phyloP scores from a whole-genome alignment of 2,329 filamentous ascomycete species.

The Biscogniauxia marginata region DNA sequence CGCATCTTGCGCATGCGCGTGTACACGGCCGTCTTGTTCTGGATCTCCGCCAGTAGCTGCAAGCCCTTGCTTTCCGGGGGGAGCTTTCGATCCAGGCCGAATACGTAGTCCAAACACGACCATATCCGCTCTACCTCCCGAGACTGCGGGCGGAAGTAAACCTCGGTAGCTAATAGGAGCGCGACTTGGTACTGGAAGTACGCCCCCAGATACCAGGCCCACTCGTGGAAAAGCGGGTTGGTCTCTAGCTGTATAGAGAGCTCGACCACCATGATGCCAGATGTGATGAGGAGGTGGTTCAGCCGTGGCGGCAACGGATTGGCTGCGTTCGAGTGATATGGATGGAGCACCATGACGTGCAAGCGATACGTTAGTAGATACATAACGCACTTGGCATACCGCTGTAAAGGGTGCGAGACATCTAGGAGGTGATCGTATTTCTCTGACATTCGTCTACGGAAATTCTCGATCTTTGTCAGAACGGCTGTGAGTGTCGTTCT shows the following conservation, averaged over 20 bases:
- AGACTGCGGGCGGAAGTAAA: slow-evolving; percentile 57
- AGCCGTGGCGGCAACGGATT: slow-evolving; percentile 60
- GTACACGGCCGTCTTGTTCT: slow-evolving; percentile 59
- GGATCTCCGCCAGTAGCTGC: slow-evolving; percentile 61
- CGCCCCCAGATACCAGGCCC: slow-evolving; percentile 71
- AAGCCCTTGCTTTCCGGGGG: slow-evolving; percentile 57
- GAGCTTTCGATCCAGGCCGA: slow-evolving; percentile 55
- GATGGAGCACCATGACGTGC: slow-evolving; percentile 66
- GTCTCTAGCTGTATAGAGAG: slow-evolving; percentile 47
- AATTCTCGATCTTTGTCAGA: slow-evolving; percentile 67
- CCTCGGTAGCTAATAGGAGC: slow-evolving; percentile 65
- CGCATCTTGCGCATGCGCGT: slow-evolving; percentile 55
- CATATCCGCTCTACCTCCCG: slow-evolving; percentile 66
- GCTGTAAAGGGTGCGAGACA: slow-evolving; percentile 58
- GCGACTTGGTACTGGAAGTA: slow-evolving; percentile 72
- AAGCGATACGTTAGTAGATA: slow-evolving; percentile 61
- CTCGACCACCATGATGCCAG: slow-evolving; percentile 52
- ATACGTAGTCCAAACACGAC: slow-evolving; percentile 70
- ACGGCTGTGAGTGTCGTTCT: slow-evolving; percentile 62
- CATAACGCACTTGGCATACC: slow-evolving; percentile 63
- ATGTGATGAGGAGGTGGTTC: slow-evolving; percentile 61
- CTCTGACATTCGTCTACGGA: slow-evolving; percentile 61
- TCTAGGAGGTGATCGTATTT: slow-evolving; percentile 66
- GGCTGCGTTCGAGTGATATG: slow-evolving; percentile 54
- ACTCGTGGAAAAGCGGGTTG: slow-evolving; percentile 47